phyloP scores from a whole-genome alignment of 352 stramenopile species.

The Phytophthora sp. region DNA sequence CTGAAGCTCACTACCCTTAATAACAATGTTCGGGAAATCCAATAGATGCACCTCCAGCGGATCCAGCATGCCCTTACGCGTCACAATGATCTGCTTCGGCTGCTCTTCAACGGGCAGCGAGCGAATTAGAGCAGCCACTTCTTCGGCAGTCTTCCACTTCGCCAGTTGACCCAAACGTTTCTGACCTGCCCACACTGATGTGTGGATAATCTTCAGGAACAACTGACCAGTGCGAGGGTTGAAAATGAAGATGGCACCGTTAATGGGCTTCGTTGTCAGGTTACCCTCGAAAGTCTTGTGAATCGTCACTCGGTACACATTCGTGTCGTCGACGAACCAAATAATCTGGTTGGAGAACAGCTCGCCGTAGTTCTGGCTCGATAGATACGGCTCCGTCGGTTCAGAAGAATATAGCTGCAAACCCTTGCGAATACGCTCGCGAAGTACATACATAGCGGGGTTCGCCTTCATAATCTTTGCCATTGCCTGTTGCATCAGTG shows the following conservation, averaged over 20 bases:
- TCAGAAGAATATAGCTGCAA: slow-evolving; percentile 99
- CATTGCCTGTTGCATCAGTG: slow-evolving; percentile 99
- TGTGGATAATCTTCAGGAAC: slow-evolving; percentile 99
- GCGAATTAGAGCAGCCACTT: slow-evolving; percentile 99
- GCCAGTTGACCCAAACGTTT: slow-evolving; percentile 99
- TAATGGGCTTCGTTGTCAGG: slow-evolving; percentile 99
- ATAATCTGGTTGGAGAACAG: slow-evolving; percentile 99
- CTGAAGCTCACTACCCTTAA: slow-evolving; percentile 99
- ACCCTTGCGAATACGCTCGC: slow-evolving; percentile 99
- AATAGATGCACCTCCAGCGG: slow-evolving; percentile 99
- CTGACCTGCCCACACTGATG: slow-evolving; percentile 99
- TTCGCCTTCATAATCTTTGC: slow-evolving; percentile 99
- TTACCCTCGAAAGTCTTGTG: slow-evolving; percentile 99
- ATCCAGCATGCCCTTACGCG: slow-evolving; percentile 99
- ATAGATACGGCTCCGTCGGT: slow-evolving; percentile 99
- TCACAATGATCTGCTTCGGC: slow-evolving; percentile 99
- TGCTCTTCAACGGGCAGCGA: slow-evolving; percentile 99
- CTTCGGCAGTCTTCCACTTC: slow-evolving; percentile 99
- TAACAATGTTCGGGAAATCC: slow-evolving; percentile 99
- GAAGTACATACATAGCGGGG: slow-evolving; percentile 98
- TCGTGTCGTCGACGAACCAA: slow-evolving; percentile 99
- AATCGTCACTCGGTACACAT: slow-evolving; percentile 99
- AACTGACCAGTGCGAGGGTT: slow-evolving; percentile 99
- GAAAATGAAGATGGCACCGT: slow-evolving; percentile 99
- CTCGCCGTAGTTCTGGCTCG: slow-evolving; percentile 99